Evolutionary conservation across 352 stramenopile genomes (phyloP), one percentile per base, ranked within the genome.

Genomic region (Poterioochromonas sp.): DNA sequence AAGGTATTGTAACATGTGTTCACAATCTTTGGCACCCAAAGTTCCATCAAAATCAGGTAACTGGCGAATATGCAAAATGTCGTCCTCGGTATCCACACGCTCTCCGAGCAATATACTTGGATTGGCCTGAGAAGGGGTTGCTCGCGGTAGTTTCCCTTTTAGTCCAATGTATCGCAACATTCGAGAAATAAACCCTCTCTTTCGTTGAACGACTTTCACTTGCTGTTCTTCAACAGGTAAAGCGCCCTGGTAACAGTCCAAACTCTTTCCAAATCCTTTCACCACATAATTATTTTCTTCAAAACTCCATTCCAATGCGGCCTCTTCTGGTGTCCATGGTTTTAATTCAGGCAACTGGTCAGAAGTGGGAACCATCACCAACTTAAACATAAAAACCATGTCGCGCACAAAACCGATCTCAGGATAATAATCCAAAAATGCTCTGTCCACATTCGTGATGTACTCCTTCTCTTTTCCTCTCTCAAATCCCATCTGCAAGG

Each of bases 1-100:
- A 73, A 99, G 88, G 83, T 98, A 99, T 81, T 96, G 94, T 77
- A 98, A 90, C 74, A 99, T 91, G 15, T 97, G 93, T 84, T 99
- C 95, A 0, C 92, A 95, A 80, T 99, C 95, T 73, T 96, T 92
- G 32, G 92, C 88, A 18, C 90, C 94, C n/a, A 99, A 85, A 34
- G 95, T 94, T 60, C 93, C 89, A 62, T 94, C 91, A 83, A 98
- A 99, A 0, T 93, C 97, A 2, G 96, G 95, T 43, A 99, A 81
- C 51, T 97, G 90, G 43, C 90, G 88, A 22, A 98, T 81, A 86
- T 98, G 94, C 80, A 99, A 93, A 62, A 99, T 94, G 81, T 99
- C 95, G 83, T 99, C 95, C 84, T 97, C 92, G 0, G 89, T 96
- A 29, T 95, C 87, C 18, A 94, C 83, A 29, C 77, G 78, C 60